Conservation (phyloP, 2,329 filamentous ascomycete species). For the Paracorniculantispora psalliotae region DNA sequence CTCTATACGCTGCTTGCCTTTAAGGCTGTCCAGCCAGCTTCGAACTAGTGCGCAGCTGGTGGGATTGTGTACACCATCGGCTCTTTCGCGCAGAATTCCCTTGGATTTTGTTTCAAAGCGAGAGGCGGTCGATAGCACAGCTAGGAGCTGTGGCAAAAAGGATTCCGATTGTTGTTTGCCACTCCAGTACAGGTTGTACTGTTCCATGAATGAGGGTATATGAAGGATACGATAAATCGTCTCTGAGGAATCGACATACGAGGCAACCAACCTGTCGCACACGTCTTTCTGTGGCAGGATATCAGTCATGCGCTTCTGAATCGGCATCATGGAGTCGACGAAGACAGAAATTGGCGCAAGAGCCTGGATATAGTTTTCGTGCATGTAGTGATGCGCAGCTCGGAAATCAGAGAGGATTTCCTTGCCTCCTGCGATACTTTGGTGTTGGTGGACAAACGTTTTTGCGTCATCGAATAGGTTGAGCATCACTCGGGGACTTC, state of each 20-base stretch:
- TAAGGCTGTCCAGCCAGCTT: constrained; percentile 47
- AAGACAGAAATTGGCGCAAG: constrained; percentile 50
- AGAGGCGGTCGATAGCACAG: constrained; percentile 49
- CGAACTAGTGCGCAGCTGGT: constrained; percentile 52
- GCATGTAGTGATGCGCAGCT: constrained; percentile 43
- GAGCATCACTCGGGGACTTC: constrained; percentile 46
- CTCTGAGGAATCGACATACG: constrained; percentile 48
- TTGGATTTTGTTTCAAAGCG: constrained; percentile 47
- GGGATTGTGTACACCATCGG: constrained; percentile 51
- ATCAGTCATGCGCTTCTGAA: constrained; percentile 53
- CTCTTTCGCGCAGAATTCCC: constrained; percentile 46
- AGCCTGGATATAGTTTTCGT: constrained; percentile 42
- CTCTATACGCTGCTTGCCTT: constrained; percentile 49
- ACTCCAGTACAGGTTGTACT: constrained; percentile 50
- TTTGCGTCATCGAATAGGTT: constrained; percentile 54
- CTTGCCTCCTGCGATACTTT: constrained; percentile 34
- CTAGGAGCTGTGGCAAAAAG: constrained; percentile 50
- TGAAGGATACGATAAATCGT: constrained; percentile 51
- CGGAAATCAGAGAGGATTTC: constrained; percentile 42
- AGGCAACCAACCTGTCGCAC: constrained; percentile 46
- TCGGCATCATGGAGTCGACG: constrained; percentile 54
- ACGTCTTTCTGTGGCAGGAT: constrained; percentile 47
- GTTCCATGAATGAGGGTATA: constrained; percentile 44
- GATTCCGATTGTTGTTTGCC: constrained; percentile 41
- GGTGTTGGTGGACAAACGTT: constrained; percentile 41